phyloP scores from a whole-genome alignment of 192 early-diverging fungal species.

The Chytriomyces confervae region DNA sequence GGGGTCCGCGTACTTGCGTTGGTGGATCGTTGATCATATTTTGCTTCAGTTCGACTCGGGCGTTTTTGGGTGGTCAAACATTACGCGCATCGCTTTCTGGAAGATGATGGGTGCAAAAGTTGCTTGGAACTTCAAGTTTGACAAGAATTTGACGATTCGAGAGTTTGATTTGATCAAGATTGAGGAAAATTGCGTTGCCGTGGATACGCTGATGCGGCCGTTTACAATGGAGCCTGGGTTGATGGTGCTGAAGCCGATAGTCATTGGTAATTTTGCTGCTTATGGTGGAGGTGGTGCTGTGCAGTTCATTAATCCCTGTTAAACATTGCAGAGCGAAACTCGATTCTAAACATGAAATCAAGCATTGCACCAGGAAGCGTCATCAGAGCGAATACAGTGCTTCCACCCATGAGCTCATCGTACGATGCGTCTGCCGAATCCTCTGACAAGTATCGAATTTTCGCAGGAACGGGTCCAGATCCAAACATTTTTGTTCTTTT shows the following conservation, averaged over 20 bases:
- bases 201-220: constrained; percentile 43
- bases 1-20: constrained; percentile 50
- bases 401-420: constrained; percentile 48
- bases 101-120: constrained; percentile 45
- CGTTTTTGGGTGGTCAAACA: constrained; percentile 35
- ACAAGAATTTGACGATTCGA: constrained; percentile 35
- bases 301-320: too few relatives aligned
- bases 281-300: not conserved
- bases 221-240: constrained; percentile 43
- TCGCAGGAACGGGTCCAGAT: constrained; percentile 28
- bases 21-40: constrained; percentile 53
- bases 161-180: constrained; percentile 55
- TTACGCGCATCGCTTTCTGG: constrained; percentile 30
- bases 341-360: constrained; percentile 41
- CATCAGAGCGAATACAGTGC: constrained; percentile 44
- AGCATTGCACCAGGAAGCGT: constrained; percentile 44
- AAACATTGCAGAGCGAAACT: constrained; percentile 16
- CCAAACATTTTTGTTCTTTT: constrained; percentile 30
- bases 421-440: constrained; percentile 38
- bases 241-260: constrained; percentile 47
- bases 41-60: constrained; percentile 30
- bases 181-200: constrained; percentile 39
- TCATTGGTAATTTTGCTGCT: constrained; percentile 38
- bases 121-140: constrained; percentile 38
- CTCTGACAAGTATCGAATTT: constrained; percentile 24